These are phyloP conservation scores for Ananas comosus DNA, from an alignment of 176 grass and related monocot genomes.

Conservation along the genomic window DNA sequence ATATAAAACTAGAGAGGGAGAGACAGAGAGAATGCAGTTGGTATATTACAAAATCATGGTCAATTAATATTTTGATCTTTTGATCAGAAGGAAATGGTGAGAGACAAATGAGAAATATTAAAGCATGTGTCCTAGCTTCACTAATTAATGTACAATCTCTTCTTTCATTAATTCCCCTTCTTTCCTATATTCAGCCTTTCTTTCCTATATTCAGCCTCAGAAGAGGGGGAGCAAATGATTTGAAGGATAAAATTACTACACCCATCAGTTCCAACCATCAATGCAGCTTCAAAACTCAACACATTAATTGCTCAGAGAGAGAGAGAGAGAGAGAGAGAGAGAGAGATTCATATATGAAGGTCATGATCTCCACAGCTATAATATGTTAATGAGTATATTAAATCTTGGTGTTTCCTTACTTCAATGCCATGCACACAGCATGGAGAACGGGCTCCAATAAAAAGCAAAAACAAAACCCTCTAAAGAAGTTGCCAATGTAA, in stretches of 20 bases:
- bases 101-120: background rate
- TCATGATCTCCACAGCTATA: background rate
- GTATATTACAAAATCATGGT: background rate
- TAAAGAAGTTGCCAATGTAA: background rate
- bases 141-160: background rate
- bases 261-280: background rate
- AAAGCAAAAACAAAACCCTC: background rate
- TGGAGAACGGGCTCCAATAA: background rate
- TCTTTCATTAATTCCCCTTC: background rate
- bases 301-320: background rate
- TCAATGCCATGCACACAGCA: background rate
- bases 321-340: background rate
- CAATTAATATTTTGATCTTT: background rate
- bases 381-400: background rate
- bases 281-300: background rate
- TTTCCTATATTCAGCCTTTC: background rate
- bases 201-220: background rate
- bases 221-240: too few relatives aligned
- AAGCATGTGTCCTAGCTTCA: background rate
- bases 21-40: background rate
- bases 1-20: background rate
- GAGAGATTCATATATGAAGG: background rate
- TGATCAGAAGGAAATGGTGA: slow-evolving; percentile 2
- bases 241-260: too few relatives aligned
- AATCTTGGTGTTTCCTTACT: background rate